Base-by-base conservation (phyloP, 2,329 filamentous ascomycete species). In the Stagonosporopsis cucurbitacearum region DNA sequence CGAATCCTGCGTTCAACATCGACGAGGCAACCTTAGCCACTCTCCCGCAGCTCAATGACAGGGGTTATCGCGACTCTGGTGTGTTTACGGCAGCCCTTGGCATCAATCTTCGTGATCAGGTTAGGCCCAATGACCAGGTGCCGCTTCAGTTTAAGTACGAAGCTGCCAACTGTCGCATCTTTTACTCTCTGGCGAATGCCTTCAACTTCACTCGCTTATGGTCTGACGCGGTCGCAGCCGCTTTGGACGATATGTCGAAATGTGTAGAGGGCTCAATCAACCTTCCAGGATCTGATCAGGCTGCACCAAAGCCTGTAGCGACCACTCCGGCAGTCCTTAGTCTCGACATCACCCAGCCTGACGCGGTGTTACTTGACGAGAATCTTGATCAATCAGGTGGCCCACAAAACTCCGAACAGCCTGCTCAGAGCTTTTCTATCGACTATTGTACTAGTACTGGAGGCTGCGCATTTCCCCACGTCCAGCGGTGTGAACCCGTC, bases 141-240 rank as follows among this genome's bases (percentile, higher is more conserved):
- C 75, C 76, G 0, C 60, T 77, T 1, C 74, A 77, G 47, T 76
- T 77, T 63, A 63, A 67, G 28, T 77, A 76, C 52, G 67, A 74
- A 42, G 68, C 76, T 4, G 73, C 75, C n/a, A 67, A 77, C 51
- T 78, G 75, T 58, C 62, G 76, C 12, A 67, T 78, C 26, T 78
- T 70, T 59, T 77, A 73, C 62, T 74, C 75, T 0, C 44, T 68
- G 0, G 49, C 57, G 9, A 78, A 72, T 44, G 22, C 26, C 22
- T 42, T 26, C 40, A 75, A 79, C 63, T 71, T 68, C 54, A 64
- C 64, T 1, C 65, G 60, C 6, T 66, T 78, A 0, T 78, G 75
- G 76, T 58, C 63, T 7, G 72, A 76, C 45, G 70, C 25, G 7
- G 23, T 8, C 22, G 13, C n/a, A 17, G 28, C 36, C 4, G 12